Conservation (phyloP, 2,329 filamentous ascomycete genomes). For the Aspergillus jensenii region DNA sequence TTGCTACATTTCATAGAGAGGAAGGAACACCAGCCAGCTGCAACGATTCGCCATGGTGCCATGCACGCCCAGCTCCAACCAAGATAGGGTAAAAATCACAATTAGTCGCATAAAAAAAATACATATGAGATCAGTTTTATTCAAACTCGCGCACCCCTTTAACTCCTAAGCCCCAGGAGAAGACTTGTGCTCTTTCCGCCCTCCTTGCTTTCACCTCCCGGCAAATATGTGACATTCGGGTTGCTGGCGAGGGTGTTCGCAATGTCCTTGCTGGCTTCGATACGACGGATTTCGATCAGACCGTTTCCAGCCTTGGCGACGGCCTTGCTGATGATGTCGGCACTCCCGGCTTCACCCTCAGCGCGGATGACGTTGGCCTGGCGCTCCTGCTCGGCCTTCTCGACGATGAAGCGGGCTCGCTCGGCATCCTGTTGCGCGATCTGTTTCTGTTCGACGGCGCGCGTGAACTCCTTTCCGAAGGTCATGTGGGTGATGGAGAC, state of each 20-base stretch:
- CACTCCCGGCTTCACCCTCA: conserved; percentile 95
- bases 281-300: conserved; percentile 91
- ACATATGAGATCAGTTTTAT: conserved; percentile 15
- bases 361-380: conserved; percentile 98
- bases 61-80: conserved; percentile 28
- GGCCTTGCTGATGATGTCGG: conserved; percentile 90
- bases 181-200: conserved; percentile 66
- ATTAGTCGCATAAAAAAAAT: conserved; percentile 18
- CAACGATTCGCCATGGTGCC: conserved; percentile 28
- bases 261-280: conserved; percentile 95
- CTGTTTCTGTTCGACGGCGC: conserved; percentile 99
- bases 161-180: conserved; percentile 64
- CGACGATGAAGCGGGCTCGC: conserved; percentile 94
- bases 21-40: conserved; percentile 24
- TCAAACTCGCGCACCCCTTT: conserved; percentile 16
- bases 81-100: conserved; percentile 20
- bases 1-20: conserved; percentile 26
- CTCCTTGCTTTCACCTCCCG: conserved; percentile 62
- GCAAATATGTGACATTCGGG: conserved; percentile 94
- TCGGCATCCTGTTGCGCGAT: conserved; percentile 99
- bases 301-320: conserved; percentile 93
- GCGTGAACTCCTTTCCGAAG: conserved; percentile 97
- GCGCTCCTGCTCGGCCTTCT: conserved; percentile 97
- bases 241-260: conserved; percentile 84
- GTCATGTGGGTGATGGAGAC: conserved; percentile 99